Conservation (phyloP, 768 basidiomycete species). For the Lactarius sp. region DNA sequence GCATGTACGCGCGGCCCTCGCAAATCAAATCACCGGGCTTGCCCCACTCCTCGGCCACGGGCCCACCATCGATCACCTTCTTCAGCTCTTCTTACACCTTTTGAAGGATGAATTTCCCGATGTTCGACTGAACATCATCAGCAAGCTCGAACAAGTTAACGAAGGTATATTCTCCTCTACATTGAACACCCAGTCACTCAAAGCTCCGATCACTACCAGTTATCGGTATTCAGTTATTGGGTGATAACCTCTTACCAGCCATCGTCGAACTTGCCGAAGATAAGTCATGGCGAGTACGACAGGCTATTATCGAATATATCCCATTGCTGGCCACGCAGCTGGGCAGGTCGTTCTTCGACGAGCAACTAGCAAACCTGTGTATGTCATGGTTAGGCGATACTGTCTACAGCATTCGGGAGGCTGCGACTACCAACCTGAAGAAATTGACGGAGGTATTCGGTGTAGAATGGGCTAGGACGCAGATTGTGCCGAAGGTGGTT, state of each 20-base stretch:
- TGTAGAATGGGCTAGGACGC: slow-evolving; percentile 90
- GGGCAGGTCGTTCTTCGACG: slow-evolving; percentile 95
- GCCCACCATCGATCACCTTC: slow-evolving; percentile 91
- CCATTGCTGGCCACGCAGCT: slow-evolving; percentile 98
- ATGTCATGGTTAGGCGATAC: slow-evolving; percentile 99
- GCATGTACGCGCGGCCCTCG: slow-evolving; percentile 95
- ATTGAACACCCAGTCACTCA: neutral
- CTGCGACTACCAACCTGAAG: slow-evolving; percentile 95
- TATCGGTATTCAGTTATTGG: slow-evolving; percentile 94
- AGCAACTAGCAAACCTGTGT: slow-evolving; percentile 92
- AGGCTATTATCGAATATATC: slow-evolving; percentile 99
- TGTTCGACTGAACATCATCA: slow-evolving; percentile 95
- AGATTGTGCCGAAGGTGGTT: slow-evolving; percentile 95
- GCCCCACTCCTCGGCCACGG: slow-evolving; percentile 92
- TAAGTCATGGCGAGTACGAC: slow-evolving; percentile 99
- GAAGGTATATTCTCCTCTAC: slow-evolving; percentile 47
- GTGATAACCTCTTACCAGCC: slow-evolving; percentile 92
- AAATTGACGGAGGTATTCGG: slow-evolving; percentile 98
- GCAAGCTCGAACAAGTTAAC: slow-evolving; percentile 96
- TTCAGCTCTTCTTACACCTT: slow-evolving; percentile 92
- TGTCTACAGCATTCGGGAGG: slow-evolving; percentile 96
- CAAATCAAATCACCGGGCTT: slow-evolving; percentile 92
- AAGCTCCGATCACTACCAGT: slow-evolving; percentile 44
- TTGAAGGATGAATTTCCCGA: slow-evolving; percentile 99
- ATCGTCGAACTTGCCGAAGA: slow-evolving; percentile 98